phyloP scores from a whole-genome alignment of 371 early-diverging fungal species.

The Apophysomyces elegans region DNA sequence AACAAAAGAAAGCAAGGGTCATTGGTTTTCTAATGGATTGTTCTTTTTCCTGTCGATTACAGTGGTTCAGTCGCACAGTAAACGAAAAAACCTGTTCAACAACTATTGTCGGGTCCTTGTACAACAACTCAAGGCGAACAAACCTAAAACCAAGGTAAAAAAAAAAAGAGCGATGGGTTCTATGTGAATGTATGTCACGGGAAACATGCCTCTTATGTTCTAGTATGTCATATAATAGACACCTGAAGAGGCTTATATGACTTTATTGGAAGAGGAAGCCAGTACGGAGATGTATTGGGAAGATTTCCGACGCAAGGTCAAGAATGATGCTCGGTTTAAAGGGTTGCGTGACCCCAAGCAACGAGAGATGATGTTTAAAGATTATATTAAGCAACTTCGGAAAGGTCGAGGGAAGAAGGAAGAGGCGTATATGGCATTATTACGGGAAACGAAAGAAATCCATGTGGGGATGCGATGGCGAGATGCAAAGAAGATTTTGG shows the following conservation, averaged over 20 bases:
- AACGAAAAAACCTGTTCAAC: conserved; percentile 69
- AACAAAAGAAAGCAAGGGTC: conserved; percentile 25
- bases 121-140: conserved; percentile 55
- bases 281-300: conserved; percentile 60
- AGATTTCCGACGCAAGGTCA: conserved; percentile 68
- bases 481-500: conserved; percentile 56
- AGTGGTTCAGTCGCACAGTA: conserved; percentile 38
- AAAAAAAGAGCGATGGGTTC: conserved; percentile 13
- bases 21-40: not conserved
- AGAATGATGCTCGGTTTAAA: conserved; percentile 59
- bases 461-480: conserved; percentile 58
- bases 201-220: not conserved
- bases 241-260: conserved; percentile 55
- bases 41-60: not conserved
- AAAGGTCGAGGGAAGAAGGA: conserved; percentile 28
- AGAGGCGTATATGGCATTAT: conserved; percentile 51
- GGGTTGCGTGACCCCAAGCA: conserved; percentile 47
- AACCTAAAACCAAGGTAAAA: conserved; percentile 44
- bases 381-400: conserved; percentile 47
- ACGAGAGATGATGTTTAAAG: conserved; percentile 60
- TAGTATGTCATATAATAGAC: conserved; percentile 23
- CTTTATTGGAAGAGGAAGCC: conserved; percentile 52
- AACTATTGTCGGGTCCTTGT: conserved; percentile 68
- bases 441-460: conserved; percentile 54
- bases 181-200: not conserved